phyloP scores from a whole-genome alignment of 495 filamentous ascomycete genomes.

The Chaetomium fimeti region DNA sequence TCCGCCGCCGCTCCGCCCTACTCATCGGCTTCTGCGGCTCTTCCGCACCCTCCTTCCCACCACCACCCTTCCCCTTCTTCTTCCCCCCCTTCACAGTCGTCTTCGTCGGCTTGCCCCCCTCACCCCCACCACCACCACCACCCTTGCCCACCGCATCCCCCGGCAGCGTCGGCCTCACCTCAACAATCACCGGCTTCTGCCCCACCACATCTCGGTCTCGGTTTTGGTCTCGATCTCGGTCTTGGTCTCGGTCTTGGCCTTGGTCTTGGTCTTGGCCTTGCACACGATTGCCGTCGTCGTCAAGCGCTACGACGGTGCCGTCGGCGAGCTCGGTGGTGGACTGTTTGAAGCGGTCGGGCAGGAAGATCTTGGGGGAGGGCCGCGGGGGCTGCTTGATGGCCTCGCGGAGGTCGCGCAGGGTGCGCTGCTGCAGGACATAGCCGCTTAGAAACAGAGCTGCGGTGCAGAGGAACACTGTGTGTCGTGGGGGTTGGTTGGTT shows the following conservation, averaged over 20 bases:
- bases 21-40: constrained; percentile 38
- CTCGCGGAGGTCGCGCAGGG: constrained; percentile 48
- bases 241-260: too few relatives aligned
- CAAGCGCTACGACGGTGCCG: constrained; percentile 37
- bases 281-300: constrained; percentile 15
- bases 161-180: constrained; percentile 36
- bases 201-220: too few relatives aligned
- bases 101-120: neutral
- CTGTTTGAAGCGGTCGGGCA: constrained; percentile 42
- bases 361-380: constrained; percentile 45
- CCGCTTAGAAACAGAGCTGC: constrained; percentile 52
- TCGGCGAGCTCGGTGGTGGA: constrained; percentile 41
- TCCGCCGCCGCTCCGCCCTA: constrained; percentile 47
- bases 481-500: constrained; percentile 37
- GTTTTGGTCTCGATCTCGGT: too few relatives aligned
- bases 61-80: neutral
- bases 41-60: neutral
- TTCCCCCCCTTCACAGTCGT: constrained; percentile 1
- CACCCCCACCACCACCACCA: neutral
- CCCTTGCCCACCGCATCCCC: constrained; percentile 12
- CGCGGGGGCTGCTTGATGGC: constrained; percentile 45
- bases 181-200: constrained; percentile 26
- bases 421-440: constrained; percentile 57
- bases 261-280: too few relatives aligned
- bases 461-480: constrained; percentile 51